Conservation (phyloP, 306 rosid genomes). For the Acacia confusa region DNA sequence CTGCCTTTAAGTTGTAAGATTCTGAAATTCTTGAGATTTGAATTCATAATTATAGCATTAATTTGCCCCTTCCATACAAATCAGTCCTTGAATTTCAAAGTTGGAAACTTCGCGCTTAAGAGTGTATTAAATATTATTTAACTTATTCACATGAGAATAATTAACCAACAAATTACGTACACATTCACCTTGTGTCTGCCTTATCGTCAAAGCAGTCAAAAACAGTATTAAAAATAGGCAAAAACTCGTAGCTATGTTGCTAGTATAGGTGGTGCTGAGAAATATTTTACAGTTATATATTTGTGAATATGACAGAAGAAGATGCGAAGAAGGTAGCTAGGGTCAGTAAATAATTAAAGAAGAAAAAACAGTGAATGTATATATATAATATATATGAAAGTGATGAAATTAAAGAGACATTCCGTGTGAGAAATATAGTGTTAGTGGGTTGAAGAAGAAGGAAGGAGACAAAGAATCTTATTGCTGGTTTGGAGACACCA, state of each 20-base stretch:
- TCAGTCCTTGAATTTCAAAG: background rate
- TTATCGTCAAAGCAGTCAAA: background rate
- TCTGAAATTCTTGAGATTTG: background rate
- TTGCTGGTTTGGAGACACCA: slow-evolving; percentile 32
- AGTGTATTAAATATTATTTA: background rate
- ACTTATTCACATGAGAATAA: background rate
- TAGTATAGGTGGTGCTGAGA: background rate
- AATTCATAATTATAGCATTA: background rate
- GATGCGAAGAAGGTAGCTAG: slow-evolving; percentile 14
- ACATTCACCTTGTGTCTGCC: background rate
- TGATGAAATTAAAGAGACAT: slow-evolving; percentile 29
- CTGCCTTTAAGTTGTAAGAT: background rate
- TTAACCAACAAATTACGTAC: background rate
- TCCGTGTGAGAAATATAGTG: slow-evolving; percentile 2
- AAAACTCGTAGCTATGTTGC: background rate
- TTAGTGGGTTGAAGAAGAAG: slow-evolving; percentile 21
- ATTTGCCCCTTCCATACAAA: background rate
- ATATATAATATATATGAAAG: background rate
- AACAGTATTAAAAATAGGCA: background rate
- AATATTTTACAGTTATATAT: background rate
- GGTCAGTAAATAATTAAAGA: slow-evolving; percentile 30
- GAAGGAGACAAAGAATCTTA: slow-evolving; percentile 47
- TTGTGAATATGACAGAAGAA: background rate
- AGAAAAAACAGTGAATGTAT: background rate
- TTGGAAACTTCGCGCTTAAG: background rate